A percentile compares a stretch with the other conserved stretches of the same genome.
phyloP scores from a whole-genome alignment of 768 basidiomycete genomes.

The Heimioporus sp. region DNA sequence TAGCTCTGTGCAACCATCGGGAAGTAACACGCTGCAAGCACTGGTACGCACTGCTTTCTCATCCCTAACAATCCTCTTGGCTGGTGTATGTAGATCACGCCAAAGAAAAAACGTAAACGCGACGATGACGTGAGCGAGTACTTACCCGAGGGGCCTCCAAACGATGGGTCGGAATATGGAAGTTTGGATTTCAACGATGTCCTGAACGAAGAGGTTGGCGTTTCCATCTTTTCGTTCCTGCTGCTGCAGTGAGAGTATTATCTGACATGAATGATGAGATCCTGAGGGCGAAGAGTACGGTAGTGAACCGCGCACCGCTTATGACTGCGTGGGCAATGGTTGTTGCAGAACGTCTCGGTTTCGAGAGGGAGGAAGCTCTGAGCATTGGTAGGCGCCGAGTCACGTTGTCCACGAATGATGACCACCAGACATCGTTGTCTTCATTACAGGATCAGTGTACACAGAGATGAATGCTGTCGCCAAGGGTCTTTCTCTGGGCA shows the following conservation, averaged over 20 bases:
- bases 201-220: slow-evolving; percentile 65
- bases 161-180: slow-evolving; percentile 50
- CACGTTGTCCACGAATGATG: background rate
- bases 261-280: slow-evolving; percentile 38
- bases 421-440: background rate
- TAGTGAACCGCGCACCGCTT: slow-evolving; percentile 89
- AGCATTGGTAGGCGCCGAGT: slow-evolving; percentile 70
- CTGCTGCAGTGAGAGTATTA: background rate
- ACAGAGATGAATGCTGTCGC: slow-evolving; percentile 89
- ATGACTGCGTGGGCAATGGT: slow-evolving; percentile 93
- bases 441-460: slow-evolving; percentile 74
- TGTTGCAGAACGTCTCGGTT: slow-evolving; percentile 84
- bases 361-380: slow-evolving; percentile 84
- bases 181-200: slow-evolving; percentile 73
- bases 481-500: slow-evolving; percentile 82
- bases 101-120: slow-evolving; percentile 50
- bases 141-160: slow-evolving; percentile 48
- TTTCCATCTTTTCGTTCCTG: background rate
- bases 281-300: slow-evolving; percentile 55
- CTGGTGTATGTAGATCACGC: slow-evolving; percentile 36
- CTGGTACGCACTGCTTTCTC: slow-evolving; percentile 25
- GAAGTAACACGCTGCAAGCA: slow-evolving; percentile 25
- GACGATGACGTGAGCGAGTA: slow-evolving; percentile 53
- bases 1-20: slow-evolving; percentile 3
- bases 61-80: background rate